phyloP scores from a whole-genome alignment of 1,284 basidiomycete species.

The Boletus semigastroideus region DNA sequence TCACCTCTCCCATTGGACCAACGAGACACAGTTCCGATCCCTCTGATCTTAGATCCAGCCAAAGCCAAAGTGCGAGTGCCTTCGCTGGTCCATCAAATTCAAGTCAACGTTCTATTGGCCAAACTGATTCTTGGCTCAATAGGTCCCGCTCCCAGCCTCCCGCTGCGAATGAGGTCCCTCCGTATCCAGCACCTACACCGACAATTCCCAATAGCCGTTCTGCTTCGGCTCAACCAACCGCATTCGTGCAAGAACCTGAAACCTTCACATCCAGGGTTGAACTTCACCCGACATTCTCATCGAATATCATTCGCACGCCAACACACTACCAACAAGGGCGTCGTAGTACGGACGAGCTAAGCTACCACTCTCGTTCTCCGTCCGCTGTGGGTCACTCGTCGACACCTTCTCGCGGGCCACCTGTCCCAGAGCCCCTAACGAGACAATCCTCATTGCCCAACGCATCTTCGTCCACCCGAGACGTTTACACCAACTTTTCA shows the following conservation, averaged over 20 bases:
- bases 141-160: slow-evolving; percentile 24
- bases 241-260: slow-evolving; percentile 28
- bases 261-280: slow-evolving; percentile 48
- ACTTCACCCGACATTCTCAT: slow-evolving; percentile 64
- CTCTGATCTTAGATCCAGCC: slow-evolving; percentile 10
- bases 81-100: slow-evolving; percentile 17
- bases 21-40: slow-evolving; percentile 29
- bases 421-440: slow-evolving; percentile 19
- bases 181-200: slow-evolving; percentile 32
- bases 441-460: slow-evolving; percentile 33
- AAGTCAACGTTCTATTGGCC: slow-evolving; percentile 16
- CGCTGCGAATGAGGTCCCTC: slow-evolving; percentile 24
- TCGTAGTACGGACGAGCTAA: slow-evolving; percentile 21
- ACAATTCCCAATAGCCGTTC: slow-evolving; percentile 19
- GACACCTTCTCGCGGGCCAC: slow-evolving; percentile 16
- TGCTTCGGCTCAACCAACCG: slow-evolving; percentile 19
- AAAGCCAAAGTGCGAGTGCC: slow-evolving; percentile 6
- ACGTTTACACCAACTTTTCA: slow-evolving; percentile 40
- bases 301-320: slow-evolving; percentile 64
- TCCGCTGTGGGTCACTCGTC: slow-evolving; percentile 22
- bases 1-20: slow-evolving; percentile 11
- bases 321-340: slow-evolving; percentile 27
- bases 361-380: slow-evolving; percentile 24
- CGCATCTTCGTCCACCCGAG: slow-evolving; percentile 20
- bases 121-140: slow-evolving; percentile 15